Percentiles rank a stretch among this genome's conserved stretches.
Conservation (phyloP, 2,329 filamentous ascomycete species). For the Aspergillus udagawae region DNA sequence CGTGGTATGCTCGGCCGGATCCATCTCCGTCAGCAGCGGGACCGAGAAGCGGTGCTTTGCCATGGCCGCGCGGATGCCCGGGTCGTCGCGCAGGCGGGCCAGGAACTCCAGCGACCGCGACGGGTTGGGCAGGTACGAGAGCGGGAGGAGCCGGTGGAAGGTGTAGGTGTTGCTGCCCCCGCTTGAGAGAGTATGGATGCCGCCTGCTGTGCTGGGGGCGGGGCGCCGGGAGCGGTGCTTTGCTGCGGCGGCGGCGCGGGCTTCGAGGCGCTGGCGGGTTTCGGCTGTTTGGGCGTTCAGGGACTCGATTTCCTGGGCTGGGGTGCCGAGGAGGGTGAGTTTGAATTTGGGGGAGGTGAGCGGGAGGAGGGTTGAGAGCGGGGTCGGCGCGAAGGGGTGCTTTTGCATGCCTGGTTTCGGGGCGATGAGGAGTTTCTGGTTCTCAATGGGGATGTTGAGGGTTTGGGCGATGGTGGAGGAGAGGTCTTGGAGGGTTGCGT, state of each 20-base stretch:
- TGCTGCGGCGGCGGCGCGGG: conserved; percentile 24
- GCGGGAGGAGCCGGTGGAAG: conserved; percentile 71
- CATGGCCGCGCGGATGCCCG: conserved; percentile 83
- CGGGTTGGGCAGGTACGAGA: conserved; percentile 73
- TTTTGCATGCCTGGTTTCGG: conserved; percentile 47
- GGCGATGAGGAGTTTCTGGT: conserved; percentile 45
- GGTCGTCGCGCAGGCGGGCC: conserved; percentile 71
- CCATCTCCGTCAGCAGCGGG: conserved; percentile 88
- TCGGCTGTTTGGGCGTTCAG: conserved; percentile 36
- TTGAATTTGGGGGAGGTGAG: conserved; percentile 39
- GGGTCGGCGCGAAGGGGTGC: conserved; percentile 39
- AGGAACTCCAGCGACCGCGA: conserved; percentile 68
- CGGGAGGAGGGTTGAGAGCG: conserved; percentile 30
- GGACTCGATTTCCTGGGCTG: conserved; percentile 38
- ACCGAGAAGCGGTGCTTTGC: conserved; percentile 78
- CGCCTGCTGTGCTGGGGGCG: conserved; percentile 9
- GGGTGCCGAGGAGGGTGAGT: conserved; percentile 45
- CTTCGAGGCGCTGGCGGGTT: conserved; percentile 24
- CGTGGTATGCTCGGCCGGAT: conserved; percentile 77
- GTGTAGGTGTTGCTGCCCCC: conserved; percentile 66
- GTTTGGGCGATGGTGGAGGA: conserved; percentile 28
- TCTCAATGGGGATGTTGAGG: conserved; percentile 37
- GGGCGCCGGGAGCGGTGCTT: conserved; percentile 4
- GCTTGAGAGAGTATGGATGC: conserved; percentile 27
- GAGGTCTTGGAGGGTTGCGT: conserved; percentile 50